Conservation (phyloP, 1,284 basidiomycete genomes). For the Rhodotorula mucilaginosa region DNA sequence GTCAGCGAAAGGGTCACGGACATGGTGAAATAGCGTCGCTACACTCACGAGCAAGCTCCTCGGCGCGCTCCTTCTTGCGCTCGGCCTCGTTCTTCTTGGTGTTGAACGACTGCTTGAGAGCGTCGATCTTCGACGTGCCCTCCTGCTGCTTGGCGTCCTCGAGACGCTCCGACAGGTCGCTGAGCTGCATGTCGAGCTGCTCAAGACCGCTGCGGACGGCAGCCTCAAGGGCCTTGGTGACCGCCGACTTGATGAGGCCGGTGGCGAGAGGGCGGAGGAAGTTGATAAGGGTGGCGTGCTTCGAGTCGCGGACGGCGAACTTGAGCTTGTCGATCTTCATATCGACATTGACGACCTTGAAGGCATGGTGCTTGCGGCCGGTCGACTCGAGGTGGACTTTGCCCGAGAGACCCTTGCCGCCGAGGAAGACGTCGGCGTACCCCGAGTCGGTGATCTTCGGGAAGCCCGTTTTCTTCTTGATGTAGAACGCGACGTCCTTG, state of each 20-base stretch:
- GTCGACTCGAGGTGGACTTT: constrained; percentile 55
- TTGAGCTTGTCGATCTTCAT: constrained; percentile 57
- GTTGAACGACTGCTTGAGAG: constrained; percentile 63
- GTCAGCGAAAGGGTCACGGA: background rate
- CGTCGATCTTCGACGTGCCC: constrained; percentile 49
- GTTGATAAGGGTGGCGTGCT: constrained; percentile 71
- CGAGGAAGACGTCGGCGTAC: constrained; percentile 82
- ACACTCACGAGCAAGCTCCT: constrained; percentile 45
- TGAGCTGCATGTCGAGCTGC: constrained; percentile 81
- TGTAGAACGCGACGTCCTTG: constrained; percentile 79
- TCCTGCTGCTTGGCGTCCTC: constrained; percentile 63
- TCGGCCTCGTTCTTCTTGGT: constrained; percentile 52
- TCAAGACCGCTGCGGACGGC: constrained; percentile 77
- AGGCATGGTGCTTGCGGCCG: constrained; percentile 56
- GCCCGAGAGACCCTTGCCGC: constrained; percentile 64
- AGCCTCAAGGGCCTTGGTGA: constrained; percentile 75
- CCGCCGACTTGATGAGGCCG: constrained; percentile 82
- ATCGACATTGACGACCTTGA: constrained; percentile 71
- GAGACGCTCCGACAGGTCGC: constrained; percentile 72
- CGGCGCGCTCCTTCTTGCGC: constrained; percentile 48
- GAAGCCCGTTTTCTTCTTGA: constrained; percentile 58
- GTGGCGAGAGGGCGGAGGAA: constrained; percentile 62
- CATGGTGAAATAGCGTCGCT: background rate
- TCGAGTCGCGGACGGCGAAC: constrained; percentile 83
- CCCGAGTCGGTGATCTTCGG: constrained; percentile 84